Conservation (phyloP, 2,329 filamentous ascomycete species). For the Paecilomyces dactylethromorphus region DNA sequence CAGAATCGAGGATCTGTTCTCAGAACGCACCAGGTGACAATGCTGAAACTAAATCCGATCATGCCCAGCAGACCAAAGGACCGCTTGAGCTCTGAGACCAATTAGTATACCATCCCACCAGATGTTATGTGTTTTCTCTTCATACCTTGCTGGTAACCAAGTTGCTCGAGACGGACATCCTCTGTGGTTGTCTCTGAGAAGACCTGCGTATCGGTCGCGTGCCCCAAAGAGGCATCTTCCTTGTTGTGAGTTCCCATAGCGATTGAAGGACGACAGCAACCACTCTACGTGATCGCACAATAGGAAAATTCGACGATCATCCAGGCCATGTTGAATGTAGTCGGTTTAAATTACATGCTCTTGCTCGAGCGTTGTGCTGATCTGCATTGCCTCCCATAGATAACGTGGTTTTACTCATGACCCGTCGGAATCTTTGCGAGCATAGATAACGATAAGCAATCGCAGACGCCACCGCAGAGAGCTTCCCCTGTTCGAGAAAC, state of each 20-base stretch:
- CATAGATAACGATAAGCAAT: not conserved
- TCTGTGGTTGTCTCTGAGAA: not conserved
- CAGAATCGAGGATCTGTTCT: not conserved
- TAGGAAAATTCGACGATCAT: not conserved
- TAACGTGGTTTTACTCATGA: not conserved
- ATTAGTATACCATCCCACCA: not conserved
- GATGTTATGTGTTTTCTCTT: too few species aligned
- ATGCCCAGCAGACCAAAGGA: conserved; percentile 51
- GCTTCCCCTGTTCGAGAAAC: conserved; percentile 1
- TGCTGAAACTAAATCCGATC: conserved; percentile 54
- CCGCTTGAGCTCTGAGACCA: conserved; percentile 47
- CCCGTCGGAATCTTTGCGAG: not conserved
- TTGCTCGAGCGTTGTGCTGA: not conserved
- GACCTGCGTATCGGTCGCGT: not conserved
- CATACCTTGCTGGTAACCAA: conserved; percentile 8
- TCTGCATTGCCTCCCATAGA: not conserved
- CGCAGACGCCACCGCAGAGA: not conserved
- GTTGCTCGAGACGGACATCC: conserved; percentile 3
- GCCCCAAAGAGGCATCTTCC: not conserved
- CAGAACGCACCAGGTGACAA: conserved; percentile 45
- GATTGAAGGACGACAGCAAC: not conserved
- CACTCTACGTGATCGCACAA: not conserved
- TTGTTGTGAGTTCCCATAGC: not conserved
- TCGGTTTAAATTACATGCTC: not conserved
- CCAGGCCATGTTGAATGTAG: not conserved